phyloP scores from a whole-genome alignment of 2,329 filamentous ascomycete genomes.

The Aspergillus pseudotamarii region DNA sequence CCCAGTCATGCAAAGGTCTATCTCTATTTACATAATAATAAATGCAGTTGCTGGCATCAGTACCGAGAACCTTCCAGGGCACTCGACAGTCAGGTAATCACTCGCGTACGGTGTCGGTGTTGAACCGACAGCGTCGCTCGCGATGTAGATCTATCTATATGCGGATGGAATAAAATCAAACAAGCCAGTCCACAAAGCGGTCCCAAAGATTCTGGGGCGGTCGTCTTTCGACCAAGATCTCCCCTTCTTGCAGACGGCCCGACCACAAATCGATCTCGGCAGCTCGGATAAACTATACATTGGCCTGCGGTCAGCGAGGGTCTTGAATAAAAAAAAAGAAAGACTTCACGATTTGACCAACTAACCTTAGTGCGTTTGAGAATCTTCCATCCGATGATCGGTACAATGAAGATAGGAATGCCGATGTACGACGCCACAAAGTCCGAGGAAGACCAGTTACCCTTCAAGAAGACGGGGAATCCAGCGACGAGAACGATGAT shows the following conservation, averaged over 20 bases:
- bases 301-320: conserved; percentile 1
- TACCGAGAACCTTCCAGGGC: neutral
- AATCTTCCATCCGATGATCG: conserved; percentile 48
- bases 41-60: neutral
- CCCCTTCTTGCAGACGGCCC: conserved; percentile 34
- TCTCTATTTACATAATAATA: neutral
- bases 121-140: neutral
- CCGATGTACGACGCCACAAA: conserved; percentile 47
- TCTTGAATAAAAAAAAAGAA: too few species aligned
- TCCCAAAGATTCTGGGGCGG: conserved; percentile 22
- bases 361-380: conserved; percentile 41
- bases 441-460: conserved; percentile 34
- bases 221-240: conserved; percentile 25
- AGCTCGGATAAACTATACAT: conserved; percentile 27
- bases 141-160: conserved; percentile 12
- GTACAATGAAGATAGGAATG: conserved; percentile 47
- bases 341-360: neutral
- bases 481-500: conserved; percentile 70
- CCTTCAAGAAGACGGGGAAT: conserved; percentile 55
- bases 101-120: neutral
- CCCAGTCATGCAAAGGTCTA: neutral
- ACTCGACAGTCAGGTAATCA: neutral
- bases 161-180: conserved; percentile 20
- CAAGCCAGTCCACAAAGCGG: conserved; percentile 30
- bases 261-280: conserved; percentile 35